Evolutionary conservation across 1,139 yeast genomes (phyloP).

Genomic region (Kodamaea derodonti): DNA sequence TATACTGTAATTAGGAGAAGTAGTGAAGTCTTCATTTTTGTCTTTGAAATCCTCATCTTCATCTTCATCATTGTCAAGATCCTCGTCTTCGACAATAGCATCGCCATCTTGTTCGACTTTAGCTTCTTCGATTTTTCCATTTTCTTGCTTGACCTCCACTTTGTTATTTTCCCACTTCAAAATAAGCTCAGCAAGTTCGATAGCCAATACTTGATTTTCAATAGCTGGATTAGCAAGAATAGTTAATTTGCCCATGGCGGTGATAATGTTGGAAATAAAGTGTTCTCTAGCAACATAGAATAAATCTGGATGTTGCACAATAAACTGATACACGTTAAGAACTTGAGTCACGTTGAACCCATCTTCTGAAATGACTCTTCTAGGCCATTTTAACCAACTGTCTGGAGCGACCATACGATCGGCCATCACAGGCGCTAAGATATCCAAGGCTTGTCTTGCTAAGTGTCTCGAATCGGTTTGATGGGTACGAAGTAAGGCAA

Average conservation of each 20-base stretch:
- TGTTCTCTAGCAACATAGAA: conserved; percentile 87
- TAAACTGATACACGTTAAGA: conserved; percentile 83
- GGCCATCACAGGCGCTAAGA: conserved; percentile 85
- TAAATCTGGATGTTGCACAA: conserved; percentile 79
- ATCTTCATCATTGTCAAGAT: conserved; percentile 12
- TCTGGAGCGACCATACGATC: conserved; percentile 60
- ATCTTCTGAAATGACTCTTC: conserved; percentile 87
- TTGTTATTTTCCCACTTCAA: conserved; percentile 77
- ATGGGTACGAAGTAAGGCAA: conserved; percentile 80
- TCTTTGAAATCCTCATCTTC: conserved; percentile 13
- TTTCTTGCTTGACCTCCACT: conserved; percentile 9
- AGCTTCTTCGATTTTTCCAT: not conserved
- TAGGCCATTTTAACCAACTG: conserved; percentile 94
- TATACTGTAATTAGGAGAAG: conserved; percentile 49
- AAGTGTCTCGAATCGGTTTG: conserved; percentile 81
- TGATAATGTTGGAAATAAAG: conserved; percentile 80
- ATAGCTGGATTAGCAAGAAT: conserved; percentile 74
- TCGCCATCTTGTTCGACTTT: conserved; percentile 3
- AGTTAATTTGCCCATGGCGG: conserved; percentile 94
- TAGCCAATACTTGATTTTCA: conserved; percentile 82
- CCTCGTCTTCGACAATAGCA: not conserved
- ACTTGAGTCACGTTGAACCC: conserved; percentile 81
- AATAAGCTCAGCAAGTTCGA: conserved; percentile 83
- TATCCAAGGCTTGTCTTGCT: conserved; percentile 84
- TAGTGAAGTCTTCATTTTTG: conserved; percentile 29